Conservation (phyloP, 1,284 basidiomycete species). For the Melanopsichium pennsylvanicum region DNA sequence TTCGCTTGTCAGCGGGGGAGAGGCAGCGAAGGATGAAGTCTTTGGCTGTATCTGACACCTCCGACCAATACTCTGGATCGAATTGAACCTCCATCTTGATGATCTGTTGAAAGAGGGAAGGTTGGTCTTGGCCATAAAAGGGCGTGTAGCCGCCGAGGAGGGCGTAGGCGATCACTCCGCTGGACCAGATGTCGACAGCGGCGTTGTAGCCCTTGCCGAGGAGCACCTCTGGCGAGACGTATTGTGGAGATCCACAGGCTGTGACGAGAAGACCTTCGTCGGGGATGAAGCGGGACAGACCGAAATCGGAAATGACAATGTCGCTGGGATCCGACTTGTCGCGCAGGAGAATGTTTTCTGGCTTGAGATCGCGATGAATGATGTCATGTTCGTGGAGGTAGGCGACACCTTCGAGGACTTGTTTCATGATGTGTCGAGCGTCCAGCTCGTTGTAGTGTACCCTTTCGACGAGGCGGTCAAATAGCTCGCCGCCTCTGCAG, state of each 20-base stretch:
- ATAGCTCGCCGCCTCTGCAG: slow-evolving; percentile 63
- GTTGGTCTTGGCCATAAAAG: slow-evolving; percentile 63
- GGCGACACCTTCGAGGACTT: slow-evolving; percentile 59
- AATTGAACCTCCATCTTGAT: slow-evolving; percentile 60
- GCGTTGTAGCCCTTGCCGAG: slow-evolving; percentile 62
- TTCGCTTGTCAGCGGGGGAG: slow-evolving; percentile 54
- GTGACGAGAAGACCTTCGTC: slow-evolving; percentile 61
- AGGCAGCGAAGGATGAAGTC: slow-evolving; percentile 63
- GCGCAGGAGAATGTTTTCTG: slow-evolving; percentile 63
- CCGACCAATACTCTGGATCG: slow-evolving; percentile 60
- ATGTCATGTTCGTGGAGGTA: slow-evolving; percentile 63
- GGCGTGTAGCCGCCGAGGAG: slow-evolving; percentile 65
- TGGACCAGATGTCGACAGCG: slow-evolving; percentile 63
- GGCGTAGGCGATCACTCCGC: slow-evolving; percentile 63
- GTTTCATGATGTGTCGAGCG: slow-evolving; percentile 60
- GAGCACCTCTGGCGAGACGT: slow-evolving; percentile 64
- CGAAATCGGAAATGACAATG: slow-evolving; percentile 64
- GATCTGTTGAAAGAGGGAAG: slow-evolving; percentile 60
- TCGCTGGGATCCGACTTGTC: slow-evolving; percentile 51
- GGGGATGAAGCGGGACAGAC: slow-evolving; percentile 61
- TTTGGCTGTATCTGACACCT: slow-evolving; percentile 57
- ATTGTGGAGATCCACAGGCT: slow-evolving; percentile 63
- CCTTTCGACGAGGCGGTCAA: slow-evolving; percentile 61
- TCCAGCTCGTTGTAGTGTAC: slow-evolving; percentile 63
- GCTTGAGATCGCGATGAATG: slow-evolving; percentile 64